Evolutionary conservation across 2,329 filamentous ascomycete genomes (phyloP), one percentile per base, ranked within the genome.

Genomic region (Bretziella fagacearum): DNA sequence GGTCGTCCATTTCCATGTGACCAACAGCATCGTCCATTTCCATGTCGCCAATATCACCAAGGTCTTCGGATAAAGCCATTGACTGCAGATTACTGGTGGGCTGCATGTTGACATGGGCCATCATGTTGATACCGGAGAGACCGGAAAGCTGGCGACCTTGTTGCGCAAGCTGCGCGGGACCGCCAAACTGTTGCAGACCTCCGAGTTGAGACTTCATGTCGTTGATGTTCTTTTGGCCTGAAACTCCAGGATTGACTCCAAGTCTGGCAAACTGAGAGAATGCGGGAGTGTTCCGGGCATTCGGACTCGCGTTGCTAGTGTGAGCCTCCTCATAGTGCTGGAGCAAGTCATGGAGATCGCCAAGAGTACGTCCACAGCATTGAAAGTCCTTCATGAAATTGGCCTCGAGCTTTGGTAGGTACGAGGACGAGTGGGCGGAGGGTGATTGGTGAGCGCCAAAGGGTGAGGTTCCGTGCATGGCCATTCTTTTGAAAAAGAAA

Each of bases 361-460:
- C 82, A 54, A 95, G 73, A 26, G 81, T 89, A 56, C 84, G 75
- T 57, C 86, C 86, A 64, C 91, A 98, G 66, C 91, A 98, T 45
- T 81, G 81, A 64, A 96, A 96, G 65, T 96, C 87, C 63, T 81
- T 81, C 84, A 96, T 93, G 62, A 95, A 98, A 59, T 89, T 91
- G 52, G 89, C 89, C 63, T 98, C 91, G 59, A 95, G 77, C 63
- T 94, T 95, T 7, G 87, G 89, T 1, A 95, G 74, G 60, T 96
- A 96, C 22, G 91, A 96, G 5, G 87, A 93, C 1, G 89, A 96
- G 63, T 96, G 89, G 57, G 85, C 93, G 1, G 89, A 95, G 0
- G 91, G 85, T n/a, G 87, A 93, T 61, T 87, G 81, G 56, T 87
- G 75, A 49, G 72, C 78, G 41, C 58, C 60, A 58, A 89, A 93